Conservation (phyloP, 2,329 filamentous ascomycete genomes). For the Zasmidium angulare region DNA sequence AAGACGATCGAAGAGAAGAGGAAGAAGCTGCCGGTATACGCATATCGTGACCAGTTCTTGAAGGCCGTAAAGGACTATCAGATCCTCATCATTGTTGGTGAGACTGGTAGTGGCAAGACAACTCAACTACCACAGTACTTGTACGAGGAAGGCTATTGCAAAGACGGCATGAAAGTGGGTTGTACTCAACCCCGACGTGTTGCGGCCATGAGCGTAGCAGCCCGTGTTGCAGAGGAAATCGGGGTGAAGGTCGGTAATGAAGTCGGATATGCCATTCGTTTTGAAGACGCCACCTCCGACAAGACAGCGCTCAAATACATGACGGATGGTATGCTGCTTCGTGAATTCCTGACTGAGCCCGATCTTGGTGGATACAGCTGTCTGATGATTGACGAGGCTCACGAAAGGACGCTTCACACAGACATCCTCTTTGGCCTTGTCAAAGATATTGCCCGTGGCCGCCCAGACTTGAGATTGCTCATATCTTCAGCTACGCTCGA, state of each 20-base stretch:
- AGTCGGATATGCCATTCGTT: slow-evolving; percentile 92
- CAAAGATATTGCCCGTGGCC: slow-evolving; percentile 80
- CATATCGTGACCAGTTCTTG: slow-evolving; percentile 81
- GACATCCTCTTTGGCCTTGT: slow-evolving; percentile 86
- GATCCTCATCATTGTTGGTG: slow-evolving; percentile 86
- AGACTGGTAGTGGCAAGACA: slow-evolving; percentile 93
- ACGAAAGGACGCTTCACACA: slow-evolving; percentile 87
- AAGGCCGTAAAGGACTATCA: slow-evolving; percentile 84
- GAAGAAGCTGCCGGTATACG: slow-evolving; percentile 86
- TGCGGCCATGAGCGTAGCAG: slow-evolving; percentile 95
- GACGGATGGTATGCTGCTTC: slow-evolving; percentile 93
- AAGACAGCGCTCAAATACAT: slow-evolving; percentile 94
- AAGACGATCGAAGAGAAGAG: slow-evolving; percentile 87
- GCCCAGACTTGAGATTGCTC: slow-evolving; percentile 83
- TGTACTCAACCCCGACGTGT: slow-evolving; percentile 95
- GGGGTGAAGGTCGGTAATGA: slow-evolving; percentile 86
- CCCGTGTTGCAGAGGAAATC: slow-evolving; percentile 92
- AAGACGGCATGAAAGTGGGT: slow-evolving; percentile 78
- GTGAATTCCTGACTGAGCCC: slow-evolving; percentile 87
- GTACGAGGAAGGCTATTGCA: slow-evolving; percentile 86
- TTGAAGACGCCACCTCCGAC: slow-evolving; percentile 87
- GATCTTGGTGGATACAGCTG: slow-evolving; percentile 79
- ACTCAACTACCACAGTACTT: slow-evolving; percentile 94
- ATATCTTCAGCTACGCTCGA: slow-evolving; percentile 96
- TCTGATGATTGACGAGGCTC: slow-evolving; percentile 95